Evolutionary conservation across 805 yeast species (phyloP).

Genomic region (Saturnispora besseyi): DNA sequence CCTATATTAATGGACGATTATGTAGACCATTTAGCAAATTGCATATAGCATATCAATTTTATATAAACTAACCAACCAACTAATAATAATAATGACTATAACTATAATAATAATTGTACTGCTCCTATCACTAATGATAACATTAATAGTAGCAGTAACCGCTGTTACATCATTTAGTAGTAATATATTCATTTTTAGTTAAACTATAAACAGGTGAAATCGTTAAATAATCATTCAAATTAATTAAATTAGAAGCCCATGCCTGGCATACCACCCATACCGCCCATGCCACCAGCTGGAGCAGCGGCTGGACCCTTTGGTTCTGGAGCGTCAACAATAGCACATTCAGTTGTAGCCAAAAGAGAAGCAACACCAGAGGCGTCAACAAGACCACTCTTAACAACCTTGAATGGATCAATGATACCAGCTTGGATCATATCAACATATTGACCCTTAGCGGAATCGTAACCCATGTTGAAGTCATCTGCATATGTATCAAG

Average conservation of each 20-base stretch:
- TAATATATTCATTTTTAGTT: background rate
- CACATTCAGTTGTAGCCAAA: conserved; percentile 97
- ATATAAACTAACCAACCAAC: background rate
- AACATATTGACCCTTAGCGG: conserved; percentile 85
- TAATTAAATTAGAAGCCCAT: conserved; percentile 20
- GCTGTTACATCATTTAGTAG: too few relatives aligned
- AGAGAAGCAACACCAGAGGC: conserved; percentile 97
- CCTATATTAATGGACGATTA: conserved; percentile 82
- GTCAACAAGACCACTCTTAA: conserved; percentile 88
- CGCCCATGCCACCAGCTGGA: conserved; percentile 42
- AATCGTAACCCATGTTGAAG: conserved; percentile 86
- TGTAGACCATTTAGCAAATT: conserved; percentile 37
- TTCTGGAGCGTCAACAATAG: conserved; percentile 91
- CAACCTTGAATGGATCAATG: conserved; percentile 97
- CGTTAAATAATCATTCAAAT: background rate
- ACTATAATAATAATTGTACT: background rate
- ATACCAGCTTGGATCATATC: conserved; percentile 97
- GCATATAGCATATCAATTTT: background rate
- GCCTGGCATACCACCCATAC: conserved; percentile 49
- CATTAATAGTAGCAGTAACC: too few relatives aligned
- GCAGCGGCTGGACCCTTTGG: conserved; percentile 47
- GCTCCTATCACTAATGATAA: too few relatives aligned
- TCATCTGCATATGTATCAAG: conserved; percentile 49
- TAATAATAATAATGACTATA: too few relatives aligned
- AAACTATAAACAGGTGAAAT: conserved; percentile 7